phyloP scores from a whole-genome alignment of 2,329 filamentous ascomycete genomes.

The Graphilbum ipis-grandicollis region DNA sequence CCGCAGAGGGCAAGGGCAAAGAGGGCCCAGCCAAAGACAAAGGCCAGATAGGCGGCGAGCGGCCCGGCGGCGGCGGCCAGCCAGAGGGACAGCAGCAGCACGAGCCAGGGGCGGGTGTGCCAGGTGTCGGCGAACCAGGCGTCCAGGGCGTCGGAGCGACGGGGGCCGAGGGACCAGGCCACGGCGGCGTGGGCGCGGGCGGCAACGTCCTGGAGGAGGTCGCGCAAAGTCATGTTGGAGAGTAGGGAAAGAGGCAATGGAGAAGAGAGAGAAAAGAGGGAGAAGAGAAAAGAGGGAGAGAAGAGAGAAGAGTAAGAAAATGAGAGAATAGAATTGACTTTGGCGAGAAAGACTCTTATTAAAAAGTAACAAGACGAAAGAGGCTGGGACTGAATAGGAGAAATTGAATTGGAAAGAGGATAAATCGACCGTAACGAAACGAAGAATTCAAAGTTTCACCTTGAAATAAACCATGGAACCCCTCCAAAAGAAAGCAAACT shows the following conservation, averaged over 20 bases:
- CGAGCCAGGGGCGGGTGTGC: constrained; percentile 4
- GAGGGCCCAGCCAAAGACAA: constrained; percentile 5
- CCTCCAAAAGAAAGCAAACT: too few species aligned
- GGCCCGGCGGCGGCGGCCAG: constrained; percentile 4
- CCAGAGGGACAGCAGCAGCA: constrained; percentile 3
- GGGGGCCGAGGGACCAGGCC: constrained; percentile 1
- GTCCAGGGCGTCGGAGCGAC: constrained; percentile 1
- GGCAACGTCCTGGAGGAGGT: not conserved
- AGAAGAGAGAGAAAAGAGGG: not conserved
- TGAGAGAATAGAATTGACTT: too few species aligned
- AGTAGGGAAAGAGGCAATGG: not conserved
- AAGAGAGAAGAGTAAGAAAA: too few species aligned
- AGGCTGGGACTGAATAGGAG: too few species aligned
- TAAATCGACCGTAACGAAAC: too few species aligned
- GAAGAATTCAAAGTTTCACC: too few species aligned
- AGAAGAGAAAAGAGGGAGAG: too few species aligned
- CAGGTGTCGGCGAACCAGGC: constrained; percentile 1
- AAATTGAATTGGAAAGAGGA: too few species aligned
- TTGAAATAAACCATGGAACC: too few species aligned
- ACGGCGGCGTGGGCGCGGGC: not conserved
- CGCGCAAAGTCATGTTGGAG: constrained; percentile 1
- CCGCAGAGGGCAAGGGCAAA: constrained; percentile 6
- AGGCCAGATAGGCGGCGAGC: constrained; percentile 3
- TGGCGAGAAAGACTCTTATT: too few species aligned
- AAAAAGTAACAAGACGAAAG: too few species aligned